phyloP scores from a whole-genome alignment of 192 early-diverging fungal genomes.

The Rhizophlyctis rosea region DNA sequence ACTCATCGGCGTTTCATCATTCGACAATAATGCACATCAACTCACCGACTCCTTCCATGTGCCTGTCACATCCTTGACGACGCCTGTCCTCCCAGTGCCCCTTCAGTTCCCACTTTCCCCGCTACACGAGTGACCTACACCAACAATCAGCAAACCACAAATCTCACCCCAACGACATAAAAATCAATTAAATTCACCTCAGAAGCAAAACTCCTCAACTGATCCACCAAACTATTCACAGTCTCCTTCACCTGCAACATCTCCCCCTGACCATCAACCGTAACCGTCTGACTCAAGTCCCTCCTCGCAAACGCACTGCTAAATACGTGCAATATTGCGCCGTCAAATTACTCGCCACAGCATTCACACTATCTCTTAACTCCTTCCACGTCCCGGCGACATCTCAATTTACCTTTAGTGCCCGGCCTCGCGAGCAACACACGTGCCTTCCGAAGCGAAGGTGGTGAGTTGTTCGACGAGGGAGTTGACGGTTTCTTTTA shows the following conservation, averaged over 20 bases:
- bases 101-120: slow-evolving; percentile 64
- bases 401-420: slow-evolving; percentile 12
- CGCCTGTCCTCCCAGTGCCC: slow-evolving; percentile 64
- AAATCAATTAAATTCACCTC: slow-evolving; percentile 57
- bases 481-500: slow-evolving; percentile 24
- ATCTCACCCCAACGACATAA: slow-evolving; percentile 57
- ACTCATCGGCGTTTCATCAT: slow-evolving; percentile 68
- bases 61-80: slow-evolving; percentile 62
- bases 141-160: slow-evolving; percentile 49
- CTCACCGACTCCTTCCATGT: slow-evolving; percentile 59
- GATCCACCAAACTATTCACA: slow-evolving; percentile 72
- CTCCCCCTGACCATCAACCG: slow-evolving; percentile 61
- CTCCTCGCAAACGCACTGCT: slow-evolving; percentile 56
- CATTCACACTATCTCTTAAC: slow-evolving; percentile 24
- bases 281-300: slow-evolving; percentile 58
- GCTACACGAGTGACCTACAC: slow-evolving; percentile 58
- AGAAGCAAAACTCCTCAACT: slow-evolving; percentile 58
- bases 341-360: slow-evolving; percentile 48
- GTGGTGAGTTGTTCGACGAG: slow-evolving; percentile 43
- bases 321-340: slow-evolving; percentile 56
- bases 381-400: slow-evolving; percentile 18
- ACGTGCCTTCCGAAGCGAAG: slow-evolving; percentile 61
- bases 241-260: slow-evolving; percentile 67
- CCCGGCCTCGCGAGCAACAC: slow-evolving; percentile 19
- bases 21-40: slow-evolving; percentile 61